Base-by-base conservation (phyloP, 2,329 filamentous ascomycete species). In the Elsinoe australis region DNA sequence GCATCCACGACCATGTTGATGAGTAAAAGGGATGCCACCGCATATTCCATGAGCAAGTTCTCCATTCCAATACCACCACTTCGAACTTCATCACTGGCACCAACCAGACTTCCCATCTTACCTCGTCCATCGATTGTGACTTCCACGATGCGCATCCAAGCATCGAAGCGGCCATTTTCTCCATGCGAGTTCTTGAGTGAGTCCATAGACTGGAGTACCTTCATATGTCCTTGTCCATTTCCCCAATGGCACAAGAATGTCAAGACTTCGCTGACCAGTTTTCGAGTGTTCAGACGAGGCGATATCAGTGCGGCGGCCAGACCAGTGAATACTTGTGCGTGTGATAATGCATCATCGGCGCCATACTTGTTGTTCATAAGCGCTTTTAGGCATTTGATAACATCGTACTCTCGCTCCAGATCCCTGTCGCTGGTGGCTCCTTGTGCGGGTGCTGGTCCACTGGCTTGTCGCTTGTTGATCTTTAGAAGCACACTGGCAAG, bases 311-410 rank as follows among this genome's bases (percentile, higher is more conserved):
- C 95, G 17, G 81, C 88, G 42, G 84, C 86, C 35, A 98, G 74
- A 1, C 92, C 86, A 49, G 94, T 80, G 54, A 95, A 83, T 54
- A 96, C 86, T 62, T 90, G 87, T 61, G 92, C 85, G 62, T 96
- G 89, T 52, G 80, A 74, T 50, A 98, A 73, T 14, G 92, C 92
- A 74, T 98, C 89, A 63, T 98, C 92, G 53, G 92, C 92, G 53
- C 92, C 92, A 64, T 94, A 96, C 65, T 95, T 95, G 77, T 95
- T 98, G 79, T 98, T 98, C 85, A 96, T 94, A 50, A 96, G 70
- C 24, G 89, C 88, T 71, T 96, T 96, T 51, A 98, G 69, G 70
- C 92, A 96, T 70, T 98, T 98, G 63, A 95, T 80, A 54, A 98
- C 95, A 62, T 96, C 92, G 64, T 96, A 96, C 68, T 95, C 89